These are phyloP conservation scores for Chaetomium cochliodes DNA, from an alignment of 495 filamentous ascomycete species.

Conservation along the genomic window DNA sequence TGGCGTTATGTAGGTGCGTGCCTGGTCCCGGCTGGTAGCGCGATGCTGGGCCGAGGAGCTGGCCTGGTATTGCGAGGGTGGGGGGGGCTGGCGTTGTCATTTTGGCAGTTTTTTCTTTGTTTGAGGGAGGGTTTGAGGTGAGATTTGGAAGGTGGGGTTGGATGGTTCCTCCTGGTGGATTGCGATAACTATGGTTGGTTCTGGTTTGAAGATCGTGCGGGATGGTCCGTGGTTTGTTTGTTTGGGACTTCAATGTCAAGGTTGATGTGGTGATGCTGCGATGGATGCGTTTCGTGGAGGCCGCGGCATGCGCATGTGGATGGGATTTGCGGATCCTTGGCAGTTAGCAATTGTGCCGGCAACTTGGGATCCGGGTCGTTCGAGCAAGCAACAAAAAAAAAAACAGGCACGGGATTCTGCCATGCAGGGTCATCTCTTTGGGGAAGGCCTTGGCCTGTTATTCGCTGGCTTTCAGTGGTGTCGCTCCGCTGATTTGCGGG, in stretches of 20 bases:
- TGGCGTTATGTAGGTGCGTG: constrained; percentile 70
- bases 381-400: constrained; percentile 11
- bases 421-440: neutral
- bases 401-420: constrained; percentile 8
- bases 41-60: constrained; percentile 65
- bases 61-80: constrained; percentile 63
- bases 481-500: neutral
- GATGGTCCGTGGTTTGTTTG: no score
- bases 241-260: no score
- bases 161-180: neutral
- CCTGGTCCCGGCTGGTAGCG: constrained; percentile 71
- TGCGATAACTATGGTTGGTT: no score
- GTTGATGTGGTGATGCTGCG: neutral
- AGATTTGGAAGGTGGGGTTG: neutral
- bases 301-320: constrained; percentile 11
- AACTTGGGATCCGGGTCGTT: constrained; percentile 24
- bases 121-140: neutral
- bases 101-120: neutral
- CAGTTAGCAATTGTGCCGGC: constrained; percentile 9
- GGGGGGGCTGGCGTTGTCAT: constrained; percentile 25
- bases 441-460: neutral
- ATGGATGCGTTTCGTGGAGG: neutral
- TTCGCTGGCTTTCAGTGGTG: neutral
- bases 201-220: no score
- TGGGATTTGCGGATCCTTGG: constrained; percentile 20